A percentile compares a stretch with the other conserved stretches of the same genome.
phyloP scores from a whole-genome alignment of 495 filamentous ascomycete genomes.

The Penicillium paxilli region DNA sequence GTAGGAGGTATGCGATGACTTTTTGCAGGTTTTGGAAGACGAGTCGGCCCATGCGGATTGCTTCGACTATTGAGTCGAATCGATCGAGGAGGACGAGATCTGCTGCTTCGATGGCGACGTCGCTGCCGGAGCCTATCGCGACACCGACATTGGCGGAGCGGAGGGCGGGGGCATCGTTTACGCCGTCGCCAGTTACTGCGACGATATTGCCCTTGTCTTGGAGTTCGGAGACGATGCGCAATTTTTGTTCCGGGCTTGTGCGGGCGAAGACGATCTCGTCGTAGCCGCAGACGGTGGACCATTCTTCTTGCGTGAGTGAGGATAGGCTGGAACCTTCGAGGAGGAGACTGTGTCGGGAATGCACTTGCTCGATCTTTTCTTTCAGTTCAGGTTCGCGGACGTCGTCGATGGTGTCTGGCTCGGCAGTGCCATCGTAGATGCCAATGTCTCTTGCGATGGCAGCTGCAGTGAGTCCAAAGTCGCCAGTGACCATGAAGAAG shows the following conservation, averaged over 20 bases:
- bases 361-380: slow-evolving; percentile 3
- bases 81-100: slow-evolving; percentile 79
- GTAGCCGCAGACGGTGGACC: slow-evolving; percentile 57
- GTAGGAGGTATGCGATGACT: slow-evolving; percentile 58
- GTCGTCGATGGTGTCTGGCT: slow-evolving; percentile 38
- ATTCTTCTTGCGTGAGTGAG: slow-evolving; percentile 54
- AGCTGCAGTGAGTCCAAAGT: slow-evolving; percentile 68
- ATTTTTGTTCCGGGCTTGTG: slow-evolving; percentile 76
- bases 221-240: slow-evolving; percentile 70
- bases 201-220: slow-evolving; percentile 62
- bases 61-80: slow-evolving; percentile 68
- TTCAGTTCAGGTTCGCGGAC: slow-evolving; percentile 9
- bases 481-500: slow-evolving; percentile 66
- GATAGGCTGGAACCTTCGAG: slow-evolving; percentile 58
- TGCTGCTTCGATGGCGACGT: slow-evolving; percentile 76
- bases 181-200: slow-evolving; percentile 73
- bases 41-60: slow-evolving; percentile 58
- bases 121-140: slow-evolving; percentile 60
- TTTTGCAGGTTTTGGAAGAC: slow-evolving; percentile 62
- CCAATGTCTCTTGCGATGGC: slow-evolving; percentile 68
- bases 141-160: slow-evolving; percentile 67
- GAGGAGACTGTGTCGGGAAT: slow-evolving; percentile 32
- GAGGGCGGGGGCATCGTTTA: slow-evolving; percentile 69
- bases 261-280: slow-evolving; percentile 70
- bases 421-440: slow-evolving; percentile 52